Evolutionary conservation across 768 basidiomycete species (phyloP).

Genomic region (Suillus cothurnatus): DNA sequence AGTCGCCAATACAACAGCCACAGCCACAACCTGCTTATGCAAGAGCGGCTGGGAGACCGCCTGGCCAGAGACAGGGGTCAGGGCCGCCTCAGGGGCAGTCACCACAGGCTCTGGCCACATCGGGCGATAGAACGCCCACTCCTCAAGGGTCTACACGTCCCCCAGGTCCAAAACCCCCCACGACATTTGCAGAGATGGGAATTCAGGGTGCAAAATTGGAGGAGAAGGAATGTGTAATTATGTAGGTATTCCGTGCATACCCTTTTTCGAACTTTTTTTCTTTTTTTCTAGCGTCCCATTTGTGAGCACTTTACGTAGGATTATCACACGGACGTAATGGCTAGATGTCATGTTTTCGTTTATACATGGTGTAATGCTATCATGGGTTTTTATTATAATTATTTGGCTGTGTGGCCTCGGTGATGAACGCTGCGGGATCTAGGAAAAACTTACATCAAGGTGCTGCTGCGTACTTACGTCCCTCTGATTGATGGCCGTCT

Average conservation of each 20-base stretch:
- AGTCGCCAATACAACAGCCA: conserved; percentile 19
- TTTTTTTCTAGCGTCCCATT: no score
- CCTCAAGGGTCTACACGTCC: conserved; percentile 13
- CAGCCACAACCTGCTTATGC: conserved; percentile 19
- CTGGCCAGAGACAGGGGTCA: conserved; percentile 28
- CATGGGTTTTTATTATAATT: background rate
- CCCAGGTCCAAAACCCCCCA: conserved; percentile 43
- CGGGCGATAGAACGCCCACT: background rate
- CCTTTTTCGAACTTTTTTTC: background rate
- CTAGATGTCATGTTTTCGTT: conserved; percentile 2
- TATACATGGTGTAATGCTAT: background rate
- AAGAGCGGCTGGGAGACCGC: conserved; percentile 33
- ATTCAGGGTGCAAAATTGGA: conserved; percentile 77
- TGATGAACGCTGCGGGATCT: background rate
- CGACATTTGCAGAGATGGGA: conserved; percentile 95
- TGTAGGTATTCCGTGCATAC: conserved; percentile 47
- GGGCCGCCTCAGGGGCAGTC: conserved; percentile 15
- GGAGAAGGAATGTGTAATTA: conserved; percentile 84
- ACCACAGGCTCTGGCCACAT: conserved; percentile 16
- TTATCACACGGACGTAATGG: background rate
- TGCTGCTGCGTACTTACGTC: background rate
- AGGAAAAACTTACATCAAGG: background rate
- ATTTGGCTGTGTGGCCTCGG: background rate
- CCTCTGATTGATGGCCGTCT: background rate
- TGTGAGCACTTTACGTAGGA: background rate